Evolutionary conservation across 345 rosid species (phyloP).

Genomic region (Eucalyptus marginata): DNA sequence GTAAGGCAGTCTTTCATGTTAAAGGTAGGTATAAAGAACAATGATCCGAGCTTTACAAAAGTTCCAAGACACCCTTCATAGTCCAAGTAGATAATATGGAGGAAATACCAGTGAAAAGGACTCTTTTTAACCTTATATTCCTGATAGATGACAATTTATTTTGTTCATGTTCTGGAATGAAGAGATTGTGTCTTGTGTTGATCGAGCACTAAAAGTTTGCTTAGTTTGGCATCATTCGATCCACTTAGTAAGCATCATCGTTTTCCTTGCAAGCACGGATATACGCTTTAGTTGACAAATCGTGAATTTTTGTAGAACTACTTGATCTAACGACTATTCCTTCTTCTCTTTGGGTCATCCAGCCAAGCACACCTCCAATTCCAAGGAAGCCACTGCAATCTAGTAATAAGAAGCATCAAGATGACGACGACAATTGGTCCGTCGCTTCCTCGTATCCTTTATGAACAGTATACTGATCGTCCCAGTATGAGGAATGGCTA

Average conservation of each 20-base stretch:
- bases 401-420: constrained; percentile 47
- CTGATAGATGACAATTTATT: not conserved
- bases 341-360: not conserved
- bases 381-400: constrained; percentile 43
- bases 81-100: not conserved
- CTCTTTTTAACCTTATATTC: not conserved
- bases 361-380: constrained; percentile 40
- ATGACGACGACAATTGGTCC: constrained; percentile 81
- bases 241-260: not conserved
- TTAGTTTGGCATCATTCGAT: not conserved
- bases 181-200: not conserved
- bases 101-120: not conserved
- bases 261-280: not conserved
- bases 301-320: not conserved
- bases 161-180: not conserved
- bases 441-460: constrained; percentile 89
- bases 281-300: not conserved
- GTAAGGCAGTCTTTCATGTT: not conserved
- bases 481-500: not conserved
- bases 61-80: not conserved
- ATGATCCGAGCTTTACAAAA: not conserved
- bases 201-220: not conserved
- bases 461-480: not conserved
- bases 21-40: not conserved
- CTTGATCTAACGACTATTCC: not conserved